Percentiles rank a stretch among this genome's conserved stretches.
Evolutionary conservation across 306 rosid species (phyloP).

Genomic region (Luffa acutangula): DNA sequence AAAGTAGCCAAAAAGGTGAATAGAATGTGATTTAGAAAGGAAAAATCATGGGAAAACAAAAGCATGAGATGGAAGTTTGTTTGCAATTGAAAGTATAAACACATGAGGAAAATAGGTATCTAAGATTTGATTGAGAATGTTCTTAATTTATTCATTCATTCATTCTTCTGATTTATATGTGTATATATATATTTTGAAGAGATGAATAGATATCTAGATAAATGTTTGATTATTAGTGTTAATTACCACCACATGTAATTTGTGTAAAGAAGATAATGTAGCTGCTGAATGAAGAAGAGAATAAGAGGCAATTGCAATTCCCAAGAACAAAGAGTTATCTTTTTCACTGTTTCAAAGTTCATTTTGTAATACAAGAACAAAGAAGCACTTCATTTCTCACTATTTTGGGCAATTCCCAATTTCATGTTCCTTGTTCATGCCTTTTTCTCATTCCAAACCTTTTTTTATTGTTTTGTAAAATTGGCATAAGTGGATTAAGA

Average conservation of each 20-base stretch:
- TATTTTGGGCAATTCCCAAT: neutral
- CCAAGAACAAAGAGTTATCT: too few relatives aligned
- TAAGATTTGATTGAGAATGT: neutral
- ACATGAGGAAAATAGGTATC: neutral
- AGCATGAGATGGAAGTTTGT: neutral
- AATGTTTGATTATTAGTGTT: neutral
- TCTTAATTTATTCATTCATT: neutral
- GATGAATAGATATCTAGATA: neutral
- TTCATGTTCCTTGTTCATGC: neutral
- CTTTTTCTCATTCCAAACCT: neutral
- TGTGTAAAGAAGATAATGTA: too few relatives aligned
- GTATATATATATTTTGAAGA: neutral
- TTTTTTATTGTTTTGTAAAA: neutral
- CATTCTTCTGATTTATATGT: neutral
- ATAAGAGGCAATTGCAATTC: too few relatives aligned
- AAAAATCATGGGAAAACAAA: neutral
- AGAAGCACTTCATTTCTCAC: neutral
- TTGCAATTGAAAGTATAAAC: neutral
- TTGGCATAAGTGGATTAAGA: neutral
- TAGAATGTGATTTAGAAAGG: neutral
- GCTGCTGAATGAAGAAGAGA: too few relatives aligned
- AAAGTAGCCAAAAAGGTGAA: neutral
- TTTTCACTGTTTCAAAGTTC: neutral
- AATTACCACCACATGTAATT: neutral
- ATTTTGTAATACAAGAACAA: neutral